phyloP scores from a whole-genome alignment of 805 yeast species.

The Ogataea sp. region DNA sequence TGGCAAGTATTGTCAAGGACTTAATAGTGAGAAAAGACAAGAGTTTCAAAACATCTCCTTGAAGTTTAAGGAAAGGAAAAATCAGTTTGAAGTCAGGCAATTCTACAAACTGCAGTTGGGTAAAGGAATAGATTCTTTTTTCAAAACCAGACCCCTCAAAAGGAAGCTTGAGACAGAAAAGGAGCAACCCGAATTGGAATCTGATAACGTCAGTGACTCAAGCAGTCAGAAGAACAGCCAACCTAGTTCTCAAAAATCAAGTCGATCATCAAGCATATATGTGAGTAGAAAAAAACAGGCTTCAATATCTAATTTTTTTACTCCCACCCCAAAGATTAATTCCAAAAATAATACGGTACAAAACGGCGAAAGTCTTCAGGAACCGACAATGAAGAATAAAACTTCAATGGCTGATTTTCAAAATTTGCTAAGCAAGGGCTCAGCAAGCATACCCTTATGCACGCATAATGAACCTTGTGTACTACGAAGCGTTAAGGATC shows the following conservation, averaged over 20 bases:
- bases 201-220: too few relatives aligned
- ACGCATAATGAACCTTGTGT: constrained; percentile 39
- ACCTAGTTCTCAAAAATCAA: too few relatives aligned
- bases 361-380: too few relatives aligned
- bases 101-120: constrained; percentile 32
- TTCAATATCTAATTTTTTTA: constrained; percentile 5
- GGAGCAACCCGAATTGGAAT: too few relatives aligned
- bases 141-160: constrained; percentile 3
- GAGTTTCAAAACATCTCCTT: too few relatives aligned
- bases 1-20: not conserved
- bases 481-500: constrained; percentile 36
- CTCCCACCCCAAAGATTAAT: not conserved
- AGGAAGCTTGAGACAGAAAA: not conserved
- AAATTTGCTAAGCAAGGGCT: not conserved
- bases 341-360: not conserved
- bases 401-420: not conserved
- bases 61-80: too few relatives aligned
- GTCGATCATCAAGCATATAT: not conserved
- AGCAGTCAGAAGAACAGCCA: not conserved
- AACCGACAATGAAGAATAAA: too few relatives aligned
- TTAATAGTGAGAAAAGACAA: not conserved
- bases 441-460: constrained; percentile 30
- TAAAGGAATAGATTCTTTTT: constrained; percentile 23
- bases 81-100: constrained; percentile 46
- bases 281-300: constrained; percentile 2